These are phyloP conservation scores for Aurifilum marmelostoma DNA, from an alignment of 2,329 filamentous ascomycete species.

Conservation along the genomic window DNA sequence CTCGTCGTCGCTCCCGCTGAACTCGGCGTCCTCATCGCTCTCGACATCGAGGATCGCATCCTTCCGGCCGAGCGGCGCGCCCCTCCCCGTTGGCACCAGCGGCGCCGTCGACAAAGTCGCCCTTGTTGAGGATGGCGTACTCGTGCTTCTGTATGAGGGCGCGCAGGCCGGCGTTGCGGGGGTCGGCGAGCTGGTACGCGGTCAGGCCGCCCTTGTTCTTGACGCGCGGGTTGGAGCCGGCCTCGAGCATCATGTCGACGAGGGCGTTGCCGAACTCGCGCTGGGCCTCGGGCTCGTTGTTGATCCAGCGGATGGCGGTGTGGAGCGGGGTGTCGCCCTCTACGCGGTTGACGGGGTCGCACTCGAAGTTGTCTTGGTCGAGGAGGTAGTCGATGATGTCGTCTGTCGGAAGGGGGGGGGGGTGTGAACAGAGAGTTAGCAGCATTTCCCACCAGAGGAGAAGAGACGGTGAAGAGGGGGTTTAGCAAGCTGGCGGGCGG, in stretches of 20 bases:
- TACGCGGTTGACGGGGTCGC: conserved; percentile 72
- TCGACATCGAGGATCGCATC: conserved; percentile 41
- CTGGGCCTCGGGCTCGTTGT: conserved; percentile 65
- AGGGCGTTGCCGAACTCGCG: conserved; percentile 67
- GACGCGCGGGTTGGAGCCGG: conserved; percentile 62
- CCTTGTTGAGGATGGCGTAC: conserved; percentile 62
- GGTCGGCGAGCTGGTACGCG: conserved; percentile 73
- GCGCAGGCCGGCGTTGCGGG: conserved; percentile 64
- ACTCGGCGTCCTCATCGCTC: conserved; percentile 61
- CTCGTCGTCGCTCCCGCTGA: conserved; percentile 67
- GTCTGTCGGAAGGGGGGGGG: conserved; percentile 50
- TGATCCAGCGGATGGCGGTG: conserved; percentile 76
- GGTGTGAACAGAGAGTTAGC: background rate
- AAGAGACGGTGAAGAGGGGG: background rate
- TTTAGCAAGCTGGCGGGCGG: background rate
- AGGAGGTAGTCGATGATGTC: conserved; percentile 81
- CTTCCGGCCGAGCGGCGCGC: conserved; percentile 28
- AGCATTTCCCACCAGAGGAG: too few species aligned
- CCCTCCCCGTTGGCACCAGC: conserved; percentile 30
- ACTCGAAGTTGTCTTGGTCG: conserved; percentile 83
- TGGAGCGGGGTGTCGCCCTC: conserved; percentile 82
- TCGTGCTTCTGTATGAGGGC: conserved; percentile 71
- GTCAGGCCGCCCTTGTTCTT: conserved; percentile 76
- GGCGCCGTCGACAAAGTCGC: conserved; percentile 56
- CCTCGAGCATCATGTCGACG: conserved; percentile 81